Percentiles rank a stretch among this genome's conserved stretches.
Conservation (phyloP, 2,329 filamentous ascomycete species). For the Talaromyces sp. region DNA sequence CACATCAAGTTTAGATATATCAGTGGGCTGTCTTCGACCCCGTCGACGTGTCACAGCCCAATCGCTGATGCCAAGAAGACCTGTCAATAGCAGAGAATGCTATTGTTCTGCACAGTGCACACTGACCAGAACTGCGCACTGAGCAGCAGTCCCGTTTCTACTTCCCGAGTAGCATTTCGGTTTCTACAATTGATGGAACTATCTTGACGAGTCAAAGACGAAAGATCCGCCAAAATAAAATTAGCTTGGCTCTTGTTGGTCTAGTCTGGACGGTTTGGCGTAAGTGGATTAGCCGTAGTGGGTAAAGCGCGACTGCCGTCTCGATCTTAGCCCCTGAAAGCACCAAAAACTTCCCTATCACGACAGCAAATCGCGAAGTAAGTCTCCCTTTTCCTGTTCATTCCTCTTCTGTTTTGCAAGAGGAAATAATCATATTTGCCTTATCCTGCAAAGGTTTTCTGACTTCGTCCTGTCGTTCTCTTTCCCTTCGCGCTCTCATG, state of each 20-base stretch:
- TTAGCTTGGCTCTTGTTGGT: neutral
- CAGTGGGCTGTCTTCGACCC: neutral
- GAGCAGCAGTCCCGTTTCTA: too few relatives aligned
- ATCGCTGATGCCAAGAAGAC: neutral
- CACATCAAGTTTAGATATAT: neutral
- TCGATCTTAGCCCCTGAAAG: slow-evolving; percentile 6
- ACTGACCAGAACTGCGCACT: too few relatives aligned
- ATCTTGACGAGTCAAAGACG: too few relatives aligned
- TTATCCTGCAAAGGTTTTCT: neutral
- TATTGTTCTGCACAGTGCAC: neutral
- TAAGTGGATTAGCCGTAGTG: neutral
- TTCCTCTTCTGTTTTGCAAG: neutral
- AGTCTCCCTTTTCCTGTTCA: neutral
- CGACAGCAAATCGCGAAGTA: neutral
- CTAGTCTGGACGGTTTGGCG: neutral
- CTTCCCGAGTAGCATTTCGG: neutral
- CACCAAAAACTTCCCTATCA: neutral
- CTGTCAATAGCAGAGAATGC: neutral
- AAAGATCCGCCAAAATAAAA: neutral
- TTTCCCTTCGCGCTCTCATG: neutral
- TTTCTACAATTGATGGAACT: too few relatives aligned
- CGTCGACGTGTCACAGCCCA: slow-evolving; percentile 2
- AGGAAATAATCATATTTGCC: neutral
- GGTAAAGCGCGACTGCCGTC: neutral
- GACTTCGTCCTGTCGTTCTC: neutral